Percentiles rank a stretch among this genome's conserved stretches.
Conservation (phyloP, 1,284 basidiomycete species). For the Apiotrichum gamsii region DNA sequence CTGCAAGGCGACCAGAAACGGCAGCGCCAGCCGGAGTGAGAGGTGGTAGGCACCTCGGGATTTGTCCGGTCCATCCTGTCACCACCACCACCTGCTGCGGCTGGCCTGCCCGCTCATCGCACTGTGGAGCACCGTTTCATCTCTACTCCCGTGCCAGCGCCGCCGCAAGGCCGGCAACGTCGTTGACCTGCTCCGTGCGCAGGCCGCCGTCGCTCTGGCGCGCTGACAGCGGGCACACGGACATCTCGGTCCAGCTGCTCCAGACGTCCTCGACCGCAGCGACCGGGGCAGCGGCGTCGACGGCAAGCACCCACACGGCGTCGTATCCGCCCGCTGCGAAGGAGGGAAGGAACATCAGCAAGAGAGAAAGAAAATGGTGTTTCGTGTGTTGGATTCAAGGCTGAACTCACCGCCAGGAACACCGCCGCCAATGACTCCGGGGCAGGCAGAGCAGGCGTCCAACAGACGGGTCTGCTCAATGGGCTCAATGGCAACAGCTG, state of each 20-base stretch:
- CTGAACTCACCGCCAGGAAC: conserved; percentile 74
- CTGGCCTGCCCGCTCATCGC: too few species aligned
- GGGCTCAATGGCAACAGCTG: conserved; percentile 87
- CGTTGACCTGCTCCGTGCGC: conserved; percentile 53
- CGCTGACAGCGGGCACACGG: conserved; percentile 72
- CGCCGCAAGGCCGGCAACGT: not conserved
- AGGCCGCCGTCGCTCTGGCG: conserved; percentile 72
- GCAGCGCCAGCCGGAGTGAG: too few species aligned
- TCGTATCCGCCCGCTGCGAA: conserved; percentile 86
- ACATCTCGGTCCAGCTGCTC: conserved; percentile 63
- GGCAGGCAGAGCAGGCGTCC: conserved; percentile 65
- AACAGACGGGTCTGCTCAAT: conserved; percentile 80
- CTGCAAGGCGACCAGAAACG: too few species aligned
- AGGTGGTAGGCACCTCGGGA: too few species aligned
- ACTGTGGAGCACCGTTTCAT: too few species aligned
- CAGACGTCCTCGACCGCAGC: conserved; percentile 63
- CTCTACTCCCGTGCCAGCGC: not conserved
- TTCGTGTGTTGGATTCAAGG: not conserved
- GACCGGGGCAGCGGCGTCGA: conserved; percentile 51
- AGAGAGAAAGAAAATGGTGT: not conserved
- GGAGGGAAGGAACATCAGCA: too few species aligned
- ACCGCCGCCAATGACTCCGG: conserved; percentile 86
- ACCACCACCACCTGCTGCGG: too few species aligned
- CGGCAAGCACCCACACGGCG: conserved; percentile 84
- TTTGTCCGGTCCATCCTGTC: too few species aligned